Evolutionary conservation across 2,329 filamentous ascomycete species (phyloP).

Genomic region (Pestalotiopsis sp.): DNA sequence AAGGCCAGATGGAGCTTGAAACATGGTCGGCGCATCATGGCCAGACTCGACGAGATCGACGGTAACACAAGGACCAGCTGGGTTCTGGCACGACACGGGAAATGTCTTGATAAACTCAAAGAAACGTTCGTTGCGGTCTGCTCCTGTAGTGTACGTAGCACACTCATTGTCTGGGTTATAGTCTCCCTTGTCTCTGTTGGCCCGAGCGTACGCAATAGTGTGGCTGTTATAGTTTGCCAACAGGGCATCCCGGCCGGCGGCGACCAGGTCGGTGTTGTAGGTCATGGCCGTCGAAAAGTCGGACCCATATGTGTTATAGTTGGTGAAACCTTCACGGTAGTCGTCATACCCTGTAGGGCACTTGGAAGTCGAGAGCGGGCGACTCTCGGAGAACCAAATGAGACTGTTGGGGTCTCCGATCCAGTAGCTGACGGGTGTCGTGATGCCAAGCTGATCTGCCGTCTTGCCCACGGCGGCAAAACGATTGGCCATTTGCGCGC

Average conservation of each 20-base stretch:
- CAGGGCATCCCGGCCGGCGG: conserved; percentile 10
- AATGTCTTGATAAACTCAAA: conserved; percentile 15
- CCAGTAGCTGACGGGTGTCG: conserved; percentile 14
- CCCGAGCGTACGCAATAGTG: conserved; percentile 14
- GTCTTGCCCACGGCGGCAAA: conserved; percentile 16
- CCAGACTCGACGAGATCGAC: conserved; percentile 14
- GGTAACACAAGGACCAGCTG: conserved; percentile 11
- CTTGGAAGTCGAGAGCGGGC: conserved; percentile 9
- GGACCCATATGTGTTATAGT: conserved; percentile 12
- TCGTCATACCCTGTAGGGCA: conserved; percentile 12
- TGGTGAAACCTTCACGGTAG: conserved; percentile 14
- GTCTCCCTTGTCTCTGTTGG: conserved; percentile 14
- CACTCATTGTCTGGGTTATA: conserved; percentile 7
- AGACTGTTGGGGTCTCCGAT: conserved; percentile 16
- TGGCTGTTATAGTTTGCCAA: conserved; percentile 12
- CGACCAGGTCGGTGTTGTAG: conserved; percentile 13
- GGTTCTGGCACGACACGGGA: conserved; percentile 9
- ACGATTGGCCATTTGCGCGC: conserved; percentile 15
- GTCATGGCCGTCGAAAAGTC: conserved; percentile 4
- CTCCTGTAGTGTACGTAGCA: conserved; percentile 13
- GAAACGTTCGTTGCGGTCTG: conserved; percentile 16
- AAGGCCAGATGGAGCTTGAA: conserved; percentile 9
- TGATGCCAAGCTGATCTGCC: conserved; percentile 1
- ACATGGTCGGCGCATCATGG: conserved; percentile 17
- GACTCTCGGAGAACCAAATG: conserved; percentile 11